Evolutionary conservation across 345 rosid species (phyloP), one percentile per base, ranked within the genome.

Genomic region (Psidium guajava): DNA sequence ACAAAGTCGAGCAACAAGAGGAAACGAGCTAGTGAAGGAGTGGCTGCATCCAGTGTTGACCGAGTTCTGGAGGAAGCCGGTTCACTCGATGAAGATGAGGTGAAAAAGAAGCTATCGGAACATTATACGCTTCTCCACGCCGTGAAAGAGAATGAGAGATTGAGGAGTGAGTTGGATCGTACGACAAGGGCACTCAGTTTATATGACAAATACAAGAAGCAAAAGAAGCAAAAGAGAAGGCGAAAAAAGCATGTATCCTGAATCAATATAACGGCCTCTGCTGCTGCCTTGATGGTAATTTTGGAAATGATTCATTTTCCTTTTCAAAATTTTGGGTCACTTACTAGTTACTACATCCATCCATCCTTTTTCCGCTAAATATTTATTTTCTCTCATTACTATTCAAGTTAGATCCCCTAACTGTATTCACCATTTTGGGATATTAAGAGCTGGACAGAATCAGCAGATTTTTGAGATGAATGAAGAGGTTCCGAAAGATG

Each of bases 121-220:
- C 98, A 93, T 86, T 96, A 93, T 82, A 83, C 40, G 58, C 87
- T 94, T 56, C 90, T 95, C 40, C 86, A 49, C 8, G 90, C 90
- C 84, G 90, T 96, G 11, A 93, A 92, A 87, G 98, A 92, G 87
- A 92, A 89, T 3, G 92, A 93, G 92, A 93, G 90, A 84, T 85
- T 91, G 88, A 91, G 93, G 58, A 61, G 81, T 18, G 93, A 93
- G 83, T 85, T 90, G 80, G 91, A 91, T 81, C 88, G 82, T 8
- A 80, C 92, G 3, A 85, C 74, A 0, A 80, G 87, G 58, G 86
- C 91, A 53, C 89, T 94, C 21, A 89, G 87, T 44, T 88, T 93
- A 32, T 89, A 92, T 56, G 94, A 92, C 75, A 91, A 91, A 84
- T 91, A 90, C 42, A 89, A 90, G 93, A 87, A 89, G 86, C 90